Percentiles rank a stretch among this genome's conserved stretches.
Conservation (phyloP, 2,329 filamentous ascomycete species). For the Botrytis tulipae region DNA sequence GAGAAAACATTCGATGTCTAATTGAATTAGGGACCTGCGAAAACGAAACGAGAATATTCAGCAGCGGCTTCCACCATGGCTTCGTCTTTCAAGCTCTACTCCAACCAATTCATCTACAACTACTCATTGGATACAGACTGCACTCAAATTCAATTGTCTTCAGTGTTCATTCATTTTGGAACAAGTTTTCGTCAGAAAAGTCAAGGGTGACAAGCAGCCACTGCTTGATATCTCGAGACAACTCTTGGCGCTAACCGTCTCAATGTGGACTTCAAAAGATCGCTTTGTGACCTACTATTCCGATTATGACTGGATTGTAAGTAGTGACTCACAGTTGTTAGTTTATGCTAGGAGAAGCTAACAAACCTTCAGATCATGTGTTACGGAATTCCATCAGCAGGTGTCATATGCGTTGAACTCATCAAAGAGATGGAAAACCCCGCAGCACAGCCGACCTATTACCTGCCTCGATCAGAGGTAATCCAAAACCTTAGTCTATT, state of each 20-base stretch:
- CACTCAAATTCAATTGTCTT: constrained; percentile 41
- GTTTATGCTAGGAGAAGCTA: background rate
- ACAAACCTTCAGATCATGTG: constrained; percentile 39
- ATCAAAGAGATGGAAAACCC: constrained; percentile 43
- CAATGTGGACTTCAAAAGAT: constrained; percentile 51
- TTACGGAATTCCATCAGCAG: constrained; percentile 49
- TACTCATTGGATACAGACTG: constrained; percentile 34
- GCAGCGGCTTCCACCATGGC: constrained; percentile 39
- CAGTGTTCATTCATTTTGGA: constrained; percentile 47
- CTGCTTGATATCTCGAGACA: constrained; percentile 45
- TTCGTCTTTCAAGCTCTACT: constrained; percentile 41
- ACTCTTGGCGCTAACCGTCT: constrained; percentile 47
- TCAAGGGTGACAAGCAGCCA: constrained; percentile 31
- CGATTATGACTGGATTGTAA: constrained; percentile 48
- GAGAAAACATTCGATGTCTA: constrained; percentile 26
- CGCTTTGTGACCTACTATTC: constrained; percentile 43
- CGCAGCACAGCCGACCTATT: constrained; percentile 37
- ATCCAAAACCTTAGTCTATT: constrained; percentile 53
- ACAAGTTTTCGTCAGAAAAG: constrained; percentile 50
- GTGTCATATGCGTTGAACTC: constrained; percentile 52
- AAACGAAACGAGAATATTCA: constrained; percentile 42
- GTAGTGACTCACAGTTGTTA: background rate
- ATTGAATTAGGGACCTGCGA: constrained; percentile 38
- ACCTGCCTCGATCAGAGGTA: constrained; percentile 48
- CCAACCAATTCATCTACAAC: constrained; percentile 45